These are phyloP conservation scores for Suillus paluster DNA, from an alignment of 768 basidiomycete genomes.

Conservation along the genomic window DNA sequence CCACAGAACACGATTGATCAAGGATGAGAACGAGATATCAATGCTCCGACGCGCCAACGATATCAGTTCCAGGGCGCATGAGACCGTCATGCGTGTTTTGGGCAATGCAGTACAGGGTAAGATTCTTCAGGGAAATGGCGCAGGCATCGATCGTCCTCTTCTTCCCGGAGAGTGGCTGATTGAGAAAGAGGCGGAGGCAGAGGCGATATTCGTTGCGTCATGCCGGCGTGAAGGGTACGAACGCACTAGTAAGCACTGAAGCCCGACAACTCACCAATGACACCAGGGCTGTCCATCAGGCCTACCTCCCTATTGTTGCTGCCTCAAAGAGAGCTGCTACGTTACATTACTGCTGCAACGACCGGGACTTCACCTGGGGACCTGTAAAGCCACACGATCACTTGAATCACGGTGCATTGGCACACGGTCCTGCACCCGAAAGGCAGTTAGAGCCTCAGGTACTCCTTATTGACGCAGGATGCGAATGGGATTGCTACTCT, in stretches of 20 bases:
- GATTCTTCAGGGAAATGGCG: constrained; percentile 49
- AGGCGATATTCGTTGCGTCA: constrained; percentile 90
- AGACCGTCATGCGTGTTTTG: constrained; percentile 89
- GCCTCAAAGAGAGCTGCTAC: constrained; percentile 86
- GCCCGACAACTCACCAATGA: neutral
- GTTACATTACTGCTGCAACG: constrained; percentile 94
- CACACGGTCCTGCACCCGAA: constrained; percentile 37
- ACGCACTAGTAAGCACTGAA: neutral
- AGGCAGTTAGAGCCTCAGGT: constrained; percentile 65
- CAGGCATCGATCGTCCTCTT: constrained; percentile 47
- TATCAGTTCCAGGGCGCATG: constrained; percentile 90
- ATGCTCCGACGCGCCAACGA: constrained; percentile 79
- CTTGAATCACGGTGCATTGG: constrained; percentile 53
- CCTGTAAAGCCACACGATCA: constrained; percentile 63
- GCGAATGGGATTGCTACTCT: constrained; percentile 80
- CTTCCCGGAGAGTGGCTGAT: constrained; percentile 87
- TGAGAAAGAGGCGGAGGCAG: constrained; percentile 91
- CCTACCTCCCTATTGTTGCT: constrained; percentile 93
- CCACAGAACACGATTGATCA: constrained; percentile 80
- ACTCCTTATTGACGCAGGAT: constrained; percentile 92
- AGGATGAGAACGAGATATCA: constrained; percentile 74
- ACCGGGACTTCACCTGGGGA: constrained; percentile 85
- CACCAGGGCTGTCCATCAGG: constrained; percentile 77
- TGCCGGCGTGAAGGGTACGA: constrained; percentile 87
- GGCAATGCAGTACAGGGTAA: constrained; percentile 70